phyloP scores from a whole-genome alignment of 495 filamentous ascomycete genomes.

The Penicillium tannophilum region DNA sequence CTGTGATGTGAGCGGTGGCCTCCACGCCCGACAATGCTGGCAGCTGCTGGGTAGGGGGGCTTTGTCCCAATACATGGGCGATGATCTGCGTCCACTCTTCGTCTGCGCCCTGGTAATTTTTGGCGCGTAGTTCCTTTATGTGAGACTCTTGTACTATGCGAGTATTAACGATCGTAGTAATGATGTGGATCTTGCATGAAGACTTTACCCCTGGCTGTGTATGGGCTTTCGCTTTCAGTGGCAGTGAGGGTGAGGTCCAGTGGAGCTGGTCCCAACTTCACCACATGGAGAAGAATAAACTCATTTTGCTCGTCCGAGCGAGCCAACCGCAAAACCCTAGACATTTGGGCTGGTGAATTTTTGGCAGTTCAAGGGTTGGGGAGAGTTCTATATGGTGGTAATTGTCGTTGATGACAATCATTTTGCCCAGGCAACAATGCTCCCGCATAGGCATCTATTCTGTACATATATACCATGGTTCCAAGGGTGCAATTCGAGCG shows the following conservation, averaged over 20 bases:
- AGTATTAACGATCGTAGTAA: constrained; percentile 16
- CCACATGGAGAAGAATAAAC: constrained; percentile 62
- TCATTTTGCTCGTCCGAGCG: constrained; percentile 53
- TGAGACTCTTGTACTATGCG: constrained; percentile 48
- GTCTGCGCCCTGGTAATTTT: constrained; percentile 55
- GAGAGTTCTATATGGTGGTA: too few relatives aligned
- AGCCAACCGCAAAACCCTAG: constrained; percentile 55
- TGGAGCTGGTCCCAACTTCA: constrained; percentile 41
- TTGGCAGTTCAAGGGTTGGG: too few relatives aligned
- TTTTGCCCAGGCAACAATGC: constrained; percentile 2
- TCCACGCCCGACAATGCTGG: constrained; percentile 34
- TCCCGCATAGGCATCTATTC: background rate
- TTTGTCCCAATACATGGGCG: constrained; percentile 33
- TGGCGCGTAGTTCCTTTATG: constrained; percentile 48
- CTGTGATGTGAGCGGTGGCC: constrained; percentile 36
- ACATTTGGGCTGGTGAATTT: background rate
- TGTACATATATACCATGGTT: background rate
- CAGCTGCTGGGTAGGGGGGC: constrained; percentile 10
- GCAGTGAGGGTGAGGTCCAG: constrained; percentile 66
- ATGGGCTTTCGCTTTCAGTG: constrained; percentile 69
- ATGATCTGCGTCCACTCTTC: constrained; percentile 61
- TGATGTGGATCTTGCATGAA: constrained; percentile 2
- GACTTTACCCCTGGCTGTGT: constrained; percentile 55
- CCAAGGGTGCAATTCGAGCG: too few relatives aligned
- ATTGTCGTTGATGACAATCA: too few relatives aligned